A percentile compares a stretch with the other conserved stretches of the same genome.
Evolutionary conservation across 345 rosid species (phyloP).

Genomic region (Hevea brasiliensis): DNA sequence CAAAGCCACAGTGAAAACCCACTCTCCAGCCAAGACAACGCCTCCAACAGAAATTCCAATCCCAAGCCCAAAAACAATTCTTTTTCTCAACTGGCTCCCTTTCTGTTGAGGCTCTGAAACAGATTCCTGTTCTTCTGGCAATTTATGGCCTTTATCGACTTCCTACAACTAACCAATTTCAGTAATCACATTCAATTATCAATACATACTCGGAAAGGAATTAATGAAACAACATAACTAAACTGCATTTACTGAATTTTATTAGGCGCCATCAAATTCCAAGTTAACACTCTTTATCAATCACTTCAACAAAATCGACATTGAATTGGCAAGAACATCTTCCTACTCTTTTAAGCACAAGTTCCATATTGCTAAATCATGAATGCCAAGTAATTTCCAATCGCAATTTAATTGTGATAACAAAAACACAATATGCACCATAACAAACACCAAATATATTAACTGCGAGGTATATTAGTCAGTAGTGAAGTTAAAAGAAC

Average conservation of each 20-base stretch:
- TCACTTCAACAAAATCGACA: background rate
- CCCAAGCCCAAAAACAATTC: slow-evolving; percentile 73
- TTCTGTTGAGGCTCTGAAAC: slow-evolving; percentile 43
- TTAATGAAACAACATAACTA: background rate
- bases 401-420: background rate
- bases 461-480: background rate
- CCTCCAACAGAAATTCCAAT: slow-evolving; percentile 77
- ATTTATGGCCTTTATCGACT: slow-evolving; percentile 34
- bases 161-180: slow-evolving; percentile 45
- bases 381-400: background rate
- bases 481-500: slow-evolving; percentile 14
- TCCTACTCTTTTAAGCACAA: background rate
- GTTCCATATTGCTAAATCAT: background rate
- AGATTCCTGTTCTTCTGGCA: slow-evolving; percentile 34
- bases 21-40: slow-evolving; percentile 81
- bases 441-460: background rate
- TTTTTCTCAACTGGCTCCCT: slow-evolving; percentile 58
- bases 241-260: background rate
- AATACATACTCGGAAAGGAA: background rate
- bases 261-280: background rate
- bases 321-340: background rate
- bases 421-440: background rate
- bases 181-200: slow-evolving; percentile 16
- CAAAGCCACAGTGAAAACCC: slow-evolving; percentile 67
- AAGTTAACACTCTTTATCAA: background rate